Evolutionary conservation across 331 rosid genomes (phyloP), one percentile per base, ranked within the genome.

Genomic region (Phaseolus coccineus): DNA sequence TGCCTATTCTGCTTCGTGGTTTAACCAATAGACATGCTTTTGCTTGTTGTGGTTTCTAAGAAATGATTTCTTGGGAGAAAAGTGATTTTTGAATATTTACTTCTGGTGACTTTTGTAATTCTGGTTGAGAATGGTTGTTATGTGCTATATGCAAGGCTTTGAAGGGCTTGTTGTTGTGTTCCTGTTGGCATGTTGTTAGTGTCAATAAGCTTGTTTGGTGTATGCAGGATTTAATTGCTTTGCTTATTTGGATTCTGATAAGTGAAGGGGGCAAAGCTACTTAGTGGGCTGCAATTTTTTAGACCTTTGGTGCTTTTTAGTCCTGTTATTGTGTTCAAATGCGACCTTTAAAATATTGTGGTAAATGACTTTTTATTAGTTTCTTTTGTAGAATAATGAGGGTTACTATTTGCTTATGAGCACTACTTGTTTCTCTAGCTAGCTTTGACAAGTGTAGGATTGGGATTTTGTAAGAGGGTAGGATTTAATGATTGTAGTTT

Each of bases 21-120:
- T 72, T 61, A 24, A 85, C 50, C 52, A 69, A 78, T 15, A 86
- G 14, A 10, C 53, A 1, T 48, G 82, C 55, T 57, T 87, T 85
- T 33, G 48, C 58, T 6, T 80, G 39, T 73, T 84, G 73, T 31
- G 87, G 37, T 50, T 86, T 69, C 42, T 30, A 50, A 19, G 79
- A 68, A 52, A 66, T 33, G 80, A 71, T 69, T 64, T 89, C 79
- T 44, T 44, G 12, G 48, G 48, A 44, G 13, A 44, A 44, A 42
- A 44, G 12, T 14, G 3, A 44, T 9, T 9, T 44, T 14, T 44
- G 14, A 44, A 44, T 14, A 44, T 4, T 14, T 50, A 58, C 76
- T 81, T 80, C 81, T 64, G 25, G n/a, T 9, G 84, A 79, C 7
- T 75, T 63, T 30, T 93, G 79, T 64, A 46, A 52, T 75, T 83